These are phyloP conservation scores for Trypanosoma vivax DNA, from an alignment of 208 protist genomes.

Conservation along the genomic window DNA sequence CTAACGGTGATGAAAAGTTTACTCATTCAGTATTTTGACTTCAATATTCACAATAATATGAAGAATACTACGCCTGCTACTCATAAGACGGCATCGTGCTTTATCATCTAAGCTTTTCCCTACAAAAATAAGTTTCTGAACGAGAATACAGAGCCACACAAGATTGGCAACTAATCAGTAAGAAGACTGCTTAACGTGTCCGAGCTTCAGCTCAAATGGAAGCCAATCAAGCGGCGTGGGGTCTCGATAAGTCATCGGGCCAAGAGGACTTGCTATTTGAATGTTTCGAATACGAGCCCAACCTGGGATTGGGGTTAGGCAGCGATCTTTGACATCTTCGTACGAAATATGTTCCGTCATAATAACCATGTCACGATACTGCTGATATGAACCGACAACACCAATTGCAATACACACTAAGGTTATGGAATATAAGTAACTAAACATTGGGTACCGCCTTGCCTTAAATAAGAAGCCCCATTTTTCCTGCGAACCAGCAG, in stretches of 20 bases:
- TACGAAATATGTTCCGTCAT: conserved; percentile 83
- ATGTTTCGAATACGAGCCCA: conserved; percentile 64
- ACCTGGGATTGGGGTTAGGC: conserved; percentile 82
- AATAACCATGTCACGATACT: conserved; percentile 83
- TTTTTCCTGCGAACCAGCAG: conserved; percentile 80
- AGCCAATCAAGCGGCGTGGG: conserved; percentile 87
- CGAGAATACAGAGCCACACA: too few relatives aligned
- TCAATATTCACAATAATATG: too few relatives aligned
- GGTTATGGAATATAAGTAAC: conserved; percentile 26
- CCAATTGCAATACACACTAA: conserved; percentile 28
- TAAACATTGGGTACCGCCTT: conserved; percentile 58
- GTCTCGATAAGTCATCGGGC: conserved; percentile 72
- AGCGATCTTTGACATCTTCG: conserved; percentile 85
- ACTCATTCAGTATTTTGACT: too few relatives aligned
- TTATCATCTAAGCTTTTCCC: too few relatives aligned
- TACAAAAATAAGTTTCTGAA: too few relatives aligned
- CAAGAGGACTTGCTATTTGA: conserved; percentile 53
- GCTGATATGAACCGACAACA: conserved; percentile 57
- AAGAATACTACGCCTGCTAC: too few relatives aligned
- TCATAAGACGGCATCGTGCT: too few relatives aligned
- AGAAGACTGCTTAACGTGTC: conserved; percentile 84
- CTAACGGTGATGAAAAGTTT: too few relatives aligned
- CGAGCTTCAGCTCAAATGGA: conserved; percentile 86
- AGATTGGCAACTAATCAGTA: conserved; percentile 41
- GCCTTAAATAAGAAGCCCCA: conserved; percentile 78